phyloP scores from a whole-genome alignment of 108 stramenopile species.

The Nitzschia sp. region DNA sequence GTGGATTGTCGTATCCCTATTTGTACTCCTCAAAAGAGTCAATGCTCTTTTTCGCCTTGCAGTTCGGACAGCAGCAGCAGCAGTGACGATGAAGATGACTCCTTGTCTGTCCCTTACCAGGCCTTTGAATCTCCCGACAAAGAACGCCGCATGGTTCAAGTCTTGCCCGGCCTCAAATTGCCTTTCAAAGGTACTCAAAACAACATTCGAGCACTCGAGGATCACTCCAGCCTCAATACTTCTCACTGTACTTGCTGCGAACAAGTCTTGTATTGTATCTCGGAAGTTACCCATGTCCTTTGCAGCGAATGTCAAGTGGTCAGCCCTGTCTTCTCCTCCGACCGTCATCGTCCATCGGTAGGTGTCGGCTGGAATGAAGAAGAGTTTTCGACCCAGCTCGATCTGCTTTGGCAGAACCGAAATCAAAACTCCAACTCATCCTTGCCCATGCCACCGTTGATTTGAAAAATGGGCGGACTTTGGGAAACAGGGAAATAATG shows the following conservation, averaged over 20 bases:
- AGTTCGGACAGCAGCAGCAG: neutral
- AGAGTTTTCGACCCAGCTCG: neutral
- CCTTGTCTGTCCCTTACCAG: neutral
- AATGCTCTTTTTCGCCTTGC: neutral
- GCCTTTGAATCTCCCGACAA: neutral
- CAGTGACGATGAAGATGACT: neutral
- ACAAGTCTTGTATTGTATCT: neutral
- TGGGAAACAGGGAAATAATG: too few species aligned
- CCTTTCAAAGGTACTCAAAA: neutral
- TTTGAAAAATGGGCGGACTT: too few species aligned
- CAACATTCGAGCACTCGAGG: neutral
- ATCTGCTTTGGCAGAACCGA: neutral
- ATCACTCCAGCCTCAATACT: neutral
- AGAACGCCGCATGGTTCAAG: neutral
- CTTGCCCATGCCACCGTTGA: neutral
- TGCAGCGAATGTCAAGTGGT: neutral
- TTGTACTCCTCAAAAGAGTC: neutral
- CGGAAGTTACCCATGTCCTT: conserved; percentile 1
- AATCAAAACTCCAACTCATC: neutral
- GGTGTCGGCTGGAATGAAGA: neutral
- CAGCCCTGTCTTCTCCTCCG: neutral
- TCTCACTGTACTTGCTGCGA: conserved; percentile 5
- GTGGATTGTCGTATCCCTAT: too few species aligned
- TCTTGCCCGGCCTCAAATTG: neutral
- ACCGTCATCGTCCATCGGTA: neutral